Evolutionary conservation across 495 filamentous ascomycete species (phyloP).

Genomic region (Umbilicaria muhlenbergii): DNA sequence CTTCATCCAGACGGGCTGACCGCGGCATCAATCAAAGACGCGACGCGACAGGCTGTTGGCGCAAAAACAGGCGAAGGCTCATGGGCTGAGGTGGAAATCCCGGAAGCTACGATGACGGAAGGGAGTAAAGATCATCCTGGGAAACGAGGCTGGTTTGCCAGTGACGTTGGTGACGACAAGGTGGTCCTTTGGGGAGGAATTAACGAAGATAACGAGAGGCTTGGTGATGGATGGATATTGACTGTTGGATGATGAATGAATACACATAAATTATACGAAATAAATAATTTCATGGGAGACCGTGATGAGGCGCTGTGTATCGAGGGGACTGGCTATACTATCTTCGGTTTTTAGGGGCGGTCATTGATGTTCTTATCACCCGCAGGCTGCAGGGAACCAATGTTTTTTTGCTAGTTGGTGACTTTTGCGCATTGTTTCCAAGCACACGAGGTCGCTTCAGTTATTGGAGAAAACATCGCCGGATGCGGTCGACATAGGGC

Average conservation of each 20-base stretch:
- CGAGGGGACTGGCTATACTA: no score
- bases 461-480: no score
- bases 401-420: no score
- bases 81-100: constrained; percentile 10
- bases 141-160: constrained; percentile 29
- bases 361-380: no score
- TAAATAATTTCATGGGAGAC: no score
- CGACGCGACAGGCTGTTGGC: constrained; percentile 33
- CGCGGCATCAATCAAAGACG: constrained; percentile 13
- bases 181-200: constrained; percentile 34
- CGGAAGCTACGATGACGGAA: constrained; percentile 5
- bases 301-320: no score
- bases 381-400: no score
- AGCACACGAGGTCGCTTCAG: no score
- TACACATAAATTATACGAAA: no score
- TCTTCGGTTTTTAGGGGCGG: no score
- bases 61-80: constrained; percentile 29
- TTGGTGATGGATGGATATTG: constrained; percentile 30
- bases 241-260: constrained; percentile 2
- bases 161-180: constrained; percentile 13
- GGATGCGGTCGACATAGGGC: no score
- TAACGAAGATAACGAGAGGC: constrained; percentile 26
- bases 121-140: constrained; percentile 5
- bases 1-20: constrained; percentile 27
- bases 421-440: no score